Percentiles rank a stretch among this genome's conserved stretches.
phyloP scores from a whole-genome alignment of 2,329 filamentous ascomycete genomes.

The Ampelomyces quisqualis region DNA sequence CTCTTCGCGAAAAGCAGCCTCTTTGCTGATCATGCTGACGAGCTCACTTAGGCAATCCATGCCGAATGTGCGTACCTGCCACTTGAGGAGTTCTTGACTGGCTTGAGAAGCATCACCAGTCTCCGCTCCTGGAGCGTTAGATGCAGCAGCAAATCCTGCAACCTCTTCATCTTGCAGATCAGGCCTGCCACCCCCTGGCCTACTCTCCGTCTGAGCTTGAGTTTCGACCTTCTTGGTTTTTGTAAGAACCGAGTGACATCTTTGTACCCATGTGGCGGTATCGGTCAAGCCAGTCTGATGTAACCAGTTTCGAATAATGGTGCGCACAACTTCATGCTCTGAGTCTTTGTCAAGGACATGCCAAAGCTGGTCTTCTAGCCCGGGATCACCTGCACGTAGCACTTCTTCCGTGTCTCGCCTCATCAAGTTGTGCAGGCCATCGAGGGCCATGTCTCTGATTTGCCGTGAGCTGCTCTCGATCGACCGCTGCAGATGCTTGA shows the following conservation, averaged over 20 bases:
- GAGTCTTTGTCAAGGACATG: constrained; percentile 78
- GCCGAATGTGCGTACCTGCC: constrained; percentile 94
- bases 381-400: constrained; percentile 69
- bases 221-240: constrained; percentile 75
- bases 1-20: constrained; percentile 74
- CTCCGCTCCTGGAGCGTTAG: constrained; percentile 55
- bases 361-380: constrained; percentile 91
- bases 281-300: constrained; percentile 81
- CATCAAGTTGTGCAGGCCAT: constrained; percentile 93
- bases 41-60: constrained; percentile 87
- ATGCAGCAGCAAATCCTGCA: constrained; percentile 84
- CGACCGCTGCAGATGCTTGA: constrained; percentile 76
- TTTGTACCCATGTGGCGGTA: constrained; percentile 80
- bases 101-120: constrained; percentile 42
- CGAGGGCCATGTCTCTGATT: constrained; percentile 77
- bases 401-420: constrained; percentile 85
- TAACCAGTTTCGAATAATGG: constrained; percentile 90
- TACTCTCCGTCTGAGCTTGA: constrained; percentile 51
- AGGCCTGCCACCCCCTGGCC: constrained; percentile 56
- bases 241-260: constrained; percentile 84
- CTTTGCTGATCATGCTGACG: constrained; percentile 74
- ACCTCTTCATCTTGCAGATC: constrained; percentile 96
- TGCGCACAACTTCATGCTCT: constrained; percentile 75
- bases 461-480: constrained; percentile 68
- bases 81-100: constrained; percentile 83